Conservation (phyloP, 208 protist genomes). For the Blastocrithidia nonstop region DNA sequence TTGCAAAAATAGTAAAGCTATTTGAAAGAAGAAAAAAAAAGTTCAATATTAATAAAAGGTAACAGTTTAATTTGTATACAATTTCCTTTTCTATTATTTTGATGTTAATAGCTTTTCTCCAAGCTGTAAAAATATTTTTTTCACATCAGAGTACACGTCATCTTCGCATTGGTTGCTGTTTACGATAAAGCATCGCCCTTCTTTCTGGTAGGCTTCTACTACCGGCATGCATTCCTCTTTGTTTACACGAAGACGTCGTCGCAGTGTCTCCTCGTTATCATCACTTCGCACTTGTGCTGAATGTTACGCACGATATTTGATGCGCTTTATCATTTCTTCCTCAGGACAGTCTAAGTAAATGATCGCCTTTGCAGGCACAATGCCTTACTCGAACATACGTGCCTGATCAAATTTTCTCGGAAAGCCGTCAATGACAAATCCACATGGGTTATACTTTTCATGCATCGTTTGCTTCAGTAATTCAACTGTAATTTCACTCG, state of each 20-base stretch:
- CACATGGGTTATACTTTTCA: slow-evolving; percentile 28
- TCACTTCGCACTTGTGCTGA: slow-evolving; percentile 16
- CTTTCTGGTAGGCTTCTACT: slow-evolving; percentile 49
- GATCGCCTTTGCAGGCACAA: slow-evolving; percentile 38
- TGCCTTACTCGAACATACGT: slow-evolving; percentile 67
- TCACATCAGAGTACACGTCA: slow-evolving; percentile 46
- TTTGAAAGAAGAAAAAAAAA: too few relatives aligned
- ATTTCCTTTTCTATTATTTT: too few relatives aligned
- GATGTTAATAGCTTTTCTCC: slow-evolving; percentile 16
- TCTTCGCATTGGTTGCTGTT: slow-evolving; percentile 45
- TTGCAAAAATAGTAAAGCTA: too few relatives aligned
- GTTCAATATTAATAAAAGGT: too few relatives aligned
- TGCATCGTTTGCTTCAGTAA: slow-evolving; percentile 51
- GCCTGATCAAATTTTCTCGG: slow-evolving; percentile 77
- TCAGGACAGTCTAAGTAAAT: slow-evolving; percentile 75
- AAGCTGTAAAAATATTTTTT: slow-evolving; percentile 23
- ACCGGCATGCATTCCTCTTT: slow-evolving; percentile 75
- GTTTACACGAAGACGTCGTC: slow-evolving; percentile 58
- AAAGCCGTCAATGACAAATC: slow-evolving; percentile 85
- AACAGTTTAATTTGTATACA: too few relatives aligned
- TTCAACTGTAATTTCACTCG: slow-evolving; percentile 77
- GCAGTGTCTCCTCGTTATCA: slow-evolving; percentile 63
- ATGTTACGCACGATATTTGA: slow-evolving; percentile 21
- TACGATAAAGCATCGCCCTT: slow-evolving; percentile 44
- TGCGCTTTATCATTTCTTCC: slow-evolving; percentile 48